Base-by-base conservation (phyloP, 2,329 filamentous ascomycete genomes). In the Monosporascus sp. region DNA sequence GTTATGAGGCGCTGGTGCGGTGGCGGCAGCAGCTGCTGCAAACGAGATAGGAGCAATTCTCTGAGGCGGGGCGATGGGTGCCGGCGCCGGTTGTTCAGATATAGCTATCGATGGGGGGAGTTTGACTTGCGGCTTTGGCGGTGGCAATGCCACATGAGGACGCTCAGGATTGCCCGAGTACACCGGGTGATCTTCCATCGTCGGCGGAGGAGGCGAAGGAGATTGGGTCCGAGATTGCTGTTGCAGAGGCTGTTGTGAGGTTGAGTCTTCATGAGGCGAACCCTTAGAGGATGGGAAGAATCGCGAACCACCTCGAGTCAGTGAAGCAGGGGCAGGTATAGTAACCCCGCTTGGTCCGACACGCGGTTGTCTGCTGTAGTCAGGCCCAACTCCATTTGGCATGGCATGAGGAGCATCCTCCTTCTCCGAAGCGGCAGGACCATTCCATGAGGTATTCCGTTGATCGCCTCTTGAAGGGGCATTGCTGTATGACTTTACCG, bases 81-180 rank as follows among this genome's bases (percentile, higher is more conserved):
- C 71, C 46, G 73, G 66, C 52, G 68, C 71, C 46, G 73, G 66
- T 52, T 68, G 65, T 22, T 73, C 65, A 48, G 71, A 67, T 18
- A 73, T 66, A 22, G 75, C 64, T n/a, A 45, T 25, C 6, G 88
- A 89, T 7, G 89, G 90, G 3, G 90, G 92, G 4, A 97, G 79
- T 65, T 86, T 90, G 14, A 97, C 92, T 25, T 90, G 81, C 34
- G 90, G 89, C 51, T 86, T 79, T 7, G 84, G 83, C 38, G 76
- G 81, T 0, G 89, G 89, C 8, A 92, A 72, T 37, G 82, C 84
- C 7, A 92, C 88, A 52, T 85, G 80, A 3, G 89, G 88, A 54
- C 80, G 83, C 36, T 72, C 72, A 1, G 73, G 74, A 61, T 89
- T 82, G 31, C 87, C 85, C 59, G 85, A 83, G 59, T 88, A 89